A percentile compares a stretch with the other conserved stretches of the same genome.
Evolutionary conservation across 208 protist genomes (phyloP).

Genomic region (Borovskyia barvae): DNA sequence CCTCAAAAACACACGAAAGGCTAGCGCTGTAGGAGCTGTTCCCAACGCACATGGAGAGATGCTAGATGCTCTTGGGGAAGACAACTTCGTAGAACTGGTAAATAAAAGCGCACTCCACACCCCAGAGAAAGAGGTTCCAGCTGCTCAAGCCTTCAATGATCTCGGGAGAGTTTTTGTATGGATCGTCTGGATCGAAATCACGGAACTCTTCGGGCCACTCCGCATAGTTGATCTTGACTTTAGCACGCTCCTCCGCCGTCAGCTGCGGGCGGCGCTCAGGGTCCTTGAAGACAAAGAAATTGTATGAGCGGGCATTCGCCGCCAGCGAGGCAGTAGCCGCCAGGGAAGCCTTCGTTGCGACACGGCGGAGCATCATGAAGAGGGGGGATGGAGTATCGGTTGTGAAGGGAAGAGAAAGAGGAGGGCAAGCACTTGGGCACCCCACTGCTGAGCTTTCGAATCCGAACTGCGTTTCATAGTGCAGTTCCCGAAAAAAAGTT

Average conservation of each 20-base stretch:
- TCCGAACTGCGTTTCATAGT: too few relatives aligned
- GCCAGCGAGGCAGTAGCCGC: conserved; percentile 38
- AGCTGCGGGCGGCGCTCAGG: conserved; percentile 88
- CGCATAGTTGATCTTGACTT: conserved; percentile 87
- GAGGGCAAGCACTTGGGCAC: not conserved
- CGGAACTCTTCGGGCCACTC: conserved; percentile 91
- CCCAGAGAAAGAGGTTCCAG: conserved; percentile 89
- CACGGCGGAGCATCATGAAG: conserved; percentile 66
- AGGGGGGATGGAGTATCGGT: not conserved
- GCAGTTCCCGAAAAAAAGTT: not conserved
- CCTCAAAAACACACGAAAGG: too few relatives aligned
- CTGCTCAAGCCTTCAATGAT: conserved; percentile 86
- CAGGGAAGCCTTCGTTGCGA: conserved; percentile 43
- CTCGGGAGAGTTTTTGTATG: conserved; percentile 90
- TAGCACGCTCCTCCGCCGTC: conserved; percentile 78
- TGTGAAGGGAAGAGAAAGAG: conserved; percentile 5
- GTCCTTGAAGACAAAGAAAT: conserved; percentile 87
- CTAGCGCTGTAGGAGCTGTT: conserved; percentile 1
- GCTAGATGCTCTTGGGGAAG: conserved; percentile 84
- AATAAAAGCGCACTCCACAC: conserved; percentile 86
- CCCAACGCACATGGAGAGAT: not conserved
- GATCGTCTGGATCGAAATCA: conserved; percentile 90
- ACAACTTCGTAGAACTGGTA: conserved; percentile 91
- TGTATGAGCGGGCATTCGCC: conserved; percentile 66
- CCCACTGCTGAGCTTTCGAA: too few relatives aligned